Conservation (phyloP, 768 basidiomycete genomes). For the Piloderma croceum region DNA sequence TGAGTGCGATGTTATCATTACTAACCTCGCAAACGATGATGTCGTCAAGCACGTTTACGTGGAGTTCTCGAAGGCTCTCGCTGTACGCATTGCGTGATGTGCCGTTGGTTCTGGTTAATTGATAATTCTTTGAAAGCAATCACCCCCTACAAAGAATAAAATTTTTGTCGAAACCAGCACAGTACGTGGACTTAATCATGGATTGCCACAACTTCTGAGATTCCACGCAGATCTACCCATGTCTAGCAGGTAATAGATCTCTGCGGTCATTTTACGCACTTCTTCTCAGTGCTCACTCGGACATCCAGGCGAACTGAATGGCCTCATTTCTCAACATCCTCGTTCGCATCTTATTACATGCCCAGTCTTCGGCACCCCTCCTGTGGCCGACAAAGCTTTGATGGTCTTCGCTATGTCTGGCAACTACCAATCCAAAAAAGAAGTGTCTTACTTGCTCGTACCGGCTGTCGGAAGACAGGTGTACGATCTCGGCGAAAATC, state of each 20-base stretch:
- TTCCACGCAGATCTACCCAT: conserved; percentile 55
- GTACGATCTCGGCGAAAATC: conserved; percentile 77
- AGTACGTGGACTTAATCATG: conserved; percentile 43
- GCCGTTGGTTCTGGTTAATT: too few relatives aligned
- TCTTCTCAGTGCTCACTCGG: too few relatives aligned
- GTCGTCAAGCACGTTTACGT: conserved; percentile 61
- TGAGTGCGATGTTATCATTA: conserved; percentile 72
- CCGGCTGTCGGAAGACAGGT: conserved; percentile 78
- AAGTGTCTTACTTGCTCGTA: conserved; percentile 67
- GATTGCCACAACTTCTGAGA: too few relatives aligned
- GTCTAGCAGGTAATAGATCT: conserved; percentile 42
- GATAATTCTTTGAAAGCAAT: too few relatives aligned
- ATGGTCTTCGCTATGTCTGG: conserved; percentile 77
- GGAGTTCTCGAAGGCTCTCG: conserved; percentile 52
- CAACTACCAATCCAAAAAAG: conserved; percentile 76
- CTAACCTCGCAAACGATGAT: conserved; percentile 66
- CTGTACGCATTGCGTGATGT: too few relatives aligned
- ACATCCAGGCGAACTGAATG: conserved; percentile 62
- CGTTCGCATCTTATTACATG: conserved; percentile 64
- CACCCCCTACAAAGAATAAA: conserved; percentile 46
- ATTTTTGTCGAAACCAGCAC: conserved; percentile 87
- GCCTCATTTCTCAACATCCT: conserved; percentile 51
- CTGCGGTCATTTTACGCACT: too few relatives aligned
- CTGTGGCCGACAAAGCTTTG: conserved; percentile 56
- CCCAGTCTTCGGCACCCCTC: conserved; percentile 74